A percentile compares a stretch with the other conserved stretches of the same genome.
Evolutionary conservation across 805 yeast genomes (phyloP).

Genomic region (Metschnikowia cubensis): DNA sequence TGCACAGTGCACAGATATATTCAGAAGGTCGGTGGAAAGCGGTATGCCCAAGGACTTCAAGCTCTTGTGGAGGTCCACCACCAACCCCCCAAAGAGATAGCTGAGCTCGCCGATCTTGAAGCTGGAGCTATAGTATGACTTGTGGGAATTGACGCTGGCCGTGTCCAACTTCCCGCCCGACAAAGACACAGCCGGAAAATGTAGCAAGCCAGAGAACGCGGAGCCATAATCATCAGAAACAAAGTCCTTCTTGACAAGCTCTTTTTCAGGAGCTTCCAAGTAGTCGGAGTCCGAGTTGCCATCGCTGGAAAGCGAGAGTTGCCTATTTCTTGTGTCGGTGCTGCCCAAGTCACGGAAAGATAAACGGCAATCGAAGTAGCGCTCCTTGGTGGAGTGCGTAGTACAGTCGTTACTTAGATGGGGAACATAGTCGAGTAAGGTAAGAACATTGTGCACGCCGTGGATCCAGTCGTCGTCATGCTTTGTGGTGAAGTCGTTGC

Average conservation of each 20-base stretch:
- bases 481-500: constrained; percentile 7
- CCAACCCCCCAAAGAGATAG: constrained; percentile 39
- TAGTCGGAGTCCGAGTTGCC: neutral
- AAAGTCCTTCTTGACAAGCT: neutral
- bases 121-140: constrained; percentile 27
- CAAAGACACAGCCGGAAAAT: constrained; percentile 12
- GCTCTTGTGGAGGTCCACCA: constrained; percentile 13
- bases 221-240: constrained; percentile 11
- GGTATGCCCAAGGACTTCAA: constrained; percentile 33
- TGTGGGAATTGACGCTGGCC: neutral
- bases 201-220: constrained; percentile 17
- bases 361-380: neutral
- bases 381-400: neutral
- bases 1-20: constrained; percentile 36
- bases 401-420: neutral
- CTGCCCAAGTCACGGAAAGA: constrained; percentile 1
- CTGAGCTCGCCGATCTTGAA: constrained; percentile 28
- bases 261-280: neutral
- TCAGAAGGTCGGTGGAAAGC: constrained; percentile 22
- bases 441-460: constrained; percentile 21
- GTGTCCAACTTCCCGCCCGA: neutral
- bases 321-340: neutral
- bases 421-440: constrained; percentile 6
- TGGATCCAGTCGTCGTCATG: constrained; percentile 8
- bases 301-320: neutral